phyloP scores from a whole-genome alignment of 2,329 filamentous ascomycete genomes.

The Trichoderma aggressivum region DNA sequence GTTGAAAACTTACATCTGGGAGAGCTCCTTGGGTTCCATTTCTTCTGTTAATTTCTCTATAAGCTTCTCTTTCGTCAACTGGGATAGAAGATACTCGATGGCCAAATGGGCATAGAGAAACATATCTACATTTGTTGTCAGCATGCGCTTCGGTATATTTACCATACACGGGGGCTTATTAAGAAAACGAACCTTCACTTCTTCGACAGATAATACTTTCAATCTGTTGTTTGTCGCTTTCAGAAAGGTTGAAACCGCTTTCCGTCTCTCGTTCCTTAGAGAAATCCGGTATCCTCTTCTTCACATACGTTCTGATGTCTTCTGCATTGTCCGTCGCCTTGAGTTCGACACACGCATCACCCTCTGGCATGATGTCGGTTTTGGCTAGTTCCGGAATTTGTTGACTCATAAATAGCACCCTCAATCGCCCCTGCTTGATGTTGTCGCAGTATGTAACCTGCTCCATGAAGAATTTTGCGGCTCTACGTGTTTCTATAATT shows the following conservation, averaged over 20 bases:
- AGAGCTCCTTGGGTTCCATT: background rate
- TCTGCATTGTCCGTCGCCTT: background rate
- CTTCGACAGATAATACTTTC: background rate
- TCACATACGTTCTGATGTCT: background rate
- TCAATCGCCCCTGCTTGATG: background rate
- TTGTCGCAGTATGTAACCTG: background rate
- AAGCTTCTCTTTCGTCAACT: background rate
- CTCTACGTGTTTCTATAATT: background rate
- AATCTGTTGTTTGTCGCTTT: background rate
- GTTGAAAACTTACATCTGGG: background rate
- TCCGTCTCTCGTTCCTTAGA: background rate
- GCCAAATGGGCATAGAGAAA: conserved; percentile 4
- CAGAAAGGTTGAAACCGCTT: background rate
- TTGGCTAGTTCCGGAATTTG: background rate
- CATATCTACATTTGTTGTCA: background rate
- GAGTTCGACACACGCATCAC: background rate
- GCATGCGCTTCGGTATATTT: background rate
- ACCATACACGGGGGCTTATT: background rate
- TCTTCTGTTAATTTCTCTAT: background rate
- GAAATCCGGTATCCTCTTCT: background rate
- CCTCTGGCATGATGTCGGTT: background rate
- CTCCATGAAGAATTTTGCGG: background rate
- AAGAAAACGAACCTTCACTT: background rate
- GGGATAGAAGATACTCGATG: background rate
- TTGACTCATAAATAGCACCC: conserved; percentile 3